Evolutionary conservation across 2,329 filamentous ascomycete genomes (phyloP).

Genomic region (Aspergillus niger): DNA sequence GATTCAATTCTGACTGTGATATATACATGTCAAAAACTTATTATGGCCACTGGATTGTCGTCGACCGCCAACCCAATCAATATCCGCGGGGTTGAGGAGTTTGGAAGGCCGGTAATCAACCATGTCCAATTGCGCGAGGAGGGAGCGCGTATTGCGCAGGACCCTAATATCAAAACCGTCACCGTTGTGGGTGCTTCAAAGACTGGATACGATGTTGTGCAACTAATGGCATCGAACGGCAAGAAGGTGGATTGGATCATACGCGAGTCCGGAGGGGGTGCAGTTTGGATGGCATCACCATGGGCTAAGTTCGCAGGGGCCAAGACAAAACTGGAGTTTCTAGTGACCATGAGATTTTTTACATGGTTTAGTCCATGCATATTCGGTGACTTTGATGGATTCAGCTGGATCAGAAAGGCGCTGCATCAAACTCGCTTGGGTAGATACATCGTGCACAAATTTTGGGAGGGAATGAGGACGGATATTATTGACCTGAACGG

Average conservation of each 20-base stretch:
- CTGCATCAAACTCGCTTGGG: constrained; percentile 3
- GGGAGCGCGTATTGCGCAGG: neutral
- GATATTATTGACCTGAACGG: constrained; percentile 2
- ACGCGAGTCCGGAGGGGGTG: constrained; percentile 25
- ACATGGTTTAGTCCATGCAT: neutral
- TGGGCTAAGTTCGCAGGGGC: neutral
- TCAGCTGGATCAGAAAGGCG: neutral
- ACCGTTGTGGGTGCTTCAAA: constrained; percentile 43
- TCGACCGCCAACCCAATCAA: neutral
- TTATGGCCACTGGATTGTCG: neutral
- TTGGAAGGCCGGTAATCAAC: neutral
- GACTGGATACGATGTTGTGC: constrained; percentile 66
- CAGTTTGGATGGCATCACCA: constrained; percentile 14
- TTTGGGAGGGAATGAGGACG: neutral
- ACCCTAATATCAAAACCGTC: neutral
- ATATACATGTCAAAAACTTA: neutral
- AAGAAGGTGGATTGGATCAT: constrained; percentile 44
- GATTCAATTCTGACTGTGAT: no score
- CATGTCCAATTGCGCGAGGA: no score
- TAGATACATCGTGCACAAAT: neutral
- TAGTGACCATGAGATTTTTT: neutral
- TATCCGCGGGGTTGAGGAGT: neutral
- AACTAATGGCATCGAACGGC: constrained; percentile 60
- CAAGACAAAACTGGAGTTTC: neutral
- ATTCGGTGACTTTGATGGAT: constrained; percentile 1